phyloP scores from a whole-genome alignment of 192 early-diverging fungal genomes.

The Coemansia sp. region DNA sequence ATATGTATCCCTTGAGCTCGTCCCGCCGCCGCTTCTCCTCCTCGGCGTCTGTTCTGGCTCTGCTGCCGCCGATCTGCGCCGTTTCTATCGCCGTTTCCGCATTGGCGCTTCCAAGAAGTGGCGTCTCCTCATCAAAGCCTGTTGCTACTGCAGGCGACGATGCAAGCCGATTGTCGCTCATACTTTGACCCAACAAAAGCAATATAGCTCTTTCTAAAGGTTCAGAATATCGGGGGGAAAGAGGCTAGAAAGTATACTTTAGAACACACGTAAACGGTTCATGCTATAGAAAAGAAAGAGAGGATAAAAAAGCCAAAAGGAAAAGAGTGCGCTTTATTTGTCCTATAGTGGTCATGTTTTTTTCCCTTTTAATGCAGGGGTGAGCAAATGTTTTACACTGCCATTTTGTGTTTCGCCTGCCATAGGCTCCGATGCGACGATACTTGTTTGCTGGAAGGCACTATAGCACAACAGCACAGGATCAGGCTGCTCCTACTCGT shows the following conservation, averaged over 20 bases:
- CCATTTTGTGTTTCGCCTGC: too few species aligned
- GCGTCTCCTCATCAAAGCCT: constrained; percentile 1
- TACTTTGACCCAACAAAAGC: not conserved
- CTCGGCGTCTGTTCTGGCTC: constrained; percentile 4
- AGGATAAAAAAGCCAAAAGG: not conserved
- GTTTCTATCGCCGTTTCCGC: constrained; percentile 1
- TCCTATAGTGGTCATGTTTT: too few species aligned
- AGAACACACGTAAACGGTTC: not conserved
- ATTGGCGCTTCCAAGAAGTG: constrained; percentile 7
- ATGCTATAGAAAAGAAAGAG: not conserved
- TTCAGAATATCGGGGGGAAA: not conserved
- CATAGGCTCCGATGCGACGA: too few species aligned
- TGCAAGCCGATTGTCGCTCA: not conserved
- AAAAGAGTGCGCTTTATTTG: constrained; percentile 3
- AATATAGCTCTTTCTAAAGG: not conserved
- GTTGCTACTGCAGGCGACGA: not conserved
- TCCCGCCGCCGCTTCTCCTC: constrained; percentile 17
- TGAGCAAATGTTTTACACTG: too few species aligned
- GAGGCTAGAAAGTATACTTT: too few species aligned
- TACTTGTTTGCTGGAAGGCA: too few species aligned
- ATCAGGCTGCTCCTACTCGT: not conserved
- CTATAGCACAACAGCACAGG: too few species aligned
- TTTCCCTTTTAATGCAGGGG: too few species aligned
- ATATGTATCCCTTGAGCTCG: constrained; percentile 38
- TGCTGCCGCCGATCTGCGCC: not conserved